Evolutionary conservation across 495 filamentous ascomycete species (phyloP).

Genomic region (Neurospora intermedia): DNA sequence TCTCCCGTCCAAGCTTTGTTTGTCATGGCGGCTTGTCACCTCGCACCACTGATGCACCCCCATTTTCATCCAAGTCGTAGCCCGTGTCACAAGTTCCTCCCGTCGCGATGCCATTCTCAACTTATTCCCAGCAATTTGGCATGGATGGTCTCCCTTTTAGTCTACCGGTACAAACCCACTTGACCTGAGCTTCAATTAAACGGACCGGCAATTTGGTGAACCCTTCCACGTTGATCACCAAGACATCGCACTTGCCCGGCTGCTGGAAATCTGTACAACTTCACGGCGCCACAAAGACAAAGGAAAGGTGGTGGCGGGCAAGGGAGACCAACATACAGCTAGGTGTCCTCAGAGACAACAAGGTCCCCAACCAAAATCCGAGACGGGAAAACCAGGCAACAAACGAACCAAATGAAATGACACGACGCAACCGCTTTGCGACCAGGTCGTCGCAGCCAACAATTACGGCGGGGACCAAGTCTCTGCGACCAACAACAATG

Average conservation of each 20-base stretch:
- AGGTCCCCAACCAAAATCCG: conserved; percentile 9
- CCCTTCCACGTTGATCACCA: neutral
- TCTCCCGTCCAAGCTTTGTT: neutral
- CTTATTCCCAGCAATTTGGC: neutral
- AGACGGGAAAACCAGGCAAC: neutral
- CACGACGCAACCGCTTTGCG: neutral
- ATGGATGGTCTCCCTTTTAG: neutral
- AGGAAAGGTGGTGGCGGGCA: neutral
- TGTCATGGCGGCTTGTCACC: neutral
- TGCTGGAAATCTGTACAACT: neutral
- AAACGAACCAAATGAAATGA: neutral
- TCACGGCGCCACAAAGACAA: neutral
- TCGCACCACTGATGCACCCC: neutral
- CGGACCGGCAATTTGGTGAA: neutral
- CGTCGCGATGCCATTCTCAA: neutral
- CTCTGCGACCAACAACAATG: neutral
- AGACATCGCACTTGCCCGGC: neutral
- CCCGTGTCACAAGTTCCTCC: neutral
- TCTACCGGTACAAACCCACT: neutral
- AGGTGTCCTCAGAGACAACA: neutral
- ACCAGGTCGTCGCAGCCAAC: neutral
- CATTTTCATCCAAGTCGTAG: neutral
- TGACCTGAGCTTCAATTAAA: neutral
- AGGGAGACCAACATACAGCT: neutral
- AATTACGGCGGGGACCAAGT: neutral